Percentiles rank a stretch among this genome's conserved stretches.
phyloP scores from a whole-genome alignment of 805 yeast species.

The Teunomyces pallodes region DNA sequence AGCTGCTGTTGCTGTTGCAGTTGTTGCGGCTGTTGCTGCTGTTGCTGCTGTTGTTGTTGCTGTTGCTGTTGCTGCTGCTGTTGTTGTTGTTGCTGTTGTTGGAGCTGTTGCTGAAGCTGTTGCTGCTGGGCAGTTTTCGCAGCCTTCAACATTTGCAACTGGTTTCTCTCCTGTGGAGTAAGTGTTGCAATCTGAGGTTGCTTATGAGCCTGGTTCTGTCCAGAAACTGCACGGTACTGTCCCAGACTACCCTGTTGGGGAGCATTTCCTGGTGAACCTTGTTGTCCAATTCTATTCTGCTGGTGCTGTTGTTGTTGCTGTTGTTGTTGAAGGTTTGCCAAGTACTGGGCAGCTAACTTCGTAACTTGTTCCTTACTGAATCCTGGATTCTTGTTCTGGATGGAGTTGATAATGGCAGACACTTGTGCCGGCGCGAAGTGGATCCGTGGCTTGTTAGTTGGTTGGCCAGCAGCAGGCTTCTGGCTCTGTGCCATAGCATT shows the following conservation, averaged over 20 bases:
- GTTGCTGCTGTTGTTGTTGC: slow-evolving; percentile 11
- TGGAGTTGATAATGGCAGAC: slow-evolving; percentile 60
- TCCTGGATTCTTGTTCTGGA: slow-evolving; percentile 64
- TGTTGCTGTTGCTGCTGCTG: slow-evolving; percentile 6
- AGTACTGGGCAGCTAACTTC: slow-evolving; percentile 60
- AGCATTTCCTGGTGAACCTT: slow-evolving; percentile 2
- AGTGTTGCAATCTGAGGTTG: slow-evolving; percentile 35
- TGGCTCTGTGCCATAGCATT: not conserved
- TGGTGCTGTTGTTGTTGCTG: slow-evolving; percentile 33
- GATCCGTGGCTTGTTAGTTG: slow-evolving; percentile 27
- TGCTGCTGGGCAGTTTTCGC: slow-evolving; percentile 31
- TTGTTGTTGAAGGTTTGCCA: slow-evolving; percentile 56
- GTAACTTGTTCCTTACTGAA: slow-evolving; percentile 64
- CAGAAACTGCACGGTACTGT: not conserved
- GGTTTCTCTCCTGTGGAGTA: slow-evolving; percentile 43
- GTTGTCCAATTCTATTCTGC: slow-evolving; percentile 11
- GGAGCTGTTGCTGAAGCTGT: slow-evolving; percentile 20
- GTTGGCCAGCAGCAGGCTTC: not conserved
- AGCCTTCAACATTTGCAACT: slow-evolving; percentile 39
- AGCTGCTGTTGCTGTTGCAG: not conserved
- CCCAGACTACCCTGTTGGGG: slow-evolving; percentile 7
- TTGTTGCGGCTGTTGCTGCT: slow-evolving; percentile 10
- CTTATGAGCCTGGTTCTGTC: slow-evolving; percentile 9
- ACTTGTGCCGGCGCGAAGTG: slow-evolving; percentile 62
- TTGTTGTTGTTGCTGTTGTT: slow-evolving; percentile 18